Evolutionary conservation across 139 green algal genomes (phyloP), one percentile per base, ranked within the genome.

Genomic region (Raphidocelis subcapitata): DNA sequence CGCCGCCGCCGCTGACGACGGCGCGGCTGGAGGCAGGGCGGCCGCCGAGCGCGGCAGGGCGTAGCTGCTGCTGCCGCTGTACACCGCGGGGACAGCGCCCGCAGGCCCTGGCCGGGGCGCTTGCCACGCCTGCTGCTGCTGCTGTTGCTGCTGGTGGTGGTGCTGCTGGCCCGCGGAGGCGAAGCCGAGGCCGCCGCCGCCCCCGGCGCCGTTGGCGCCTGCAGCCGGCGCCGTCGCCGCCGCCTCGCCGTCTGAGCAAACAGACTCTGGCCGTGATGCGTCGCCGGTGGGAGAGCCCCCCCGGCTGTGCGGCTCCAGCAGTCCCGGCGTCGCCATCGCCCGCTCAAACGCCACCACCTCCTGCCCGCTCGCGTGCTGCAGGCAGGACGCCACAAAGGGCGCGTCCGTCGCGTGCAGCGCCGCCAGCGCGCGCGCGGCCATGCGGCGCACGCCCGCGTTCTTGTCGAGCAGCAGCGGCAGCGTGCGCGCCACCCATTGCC

Each of bases 381-480:
- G n/a, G 10, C 56, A 67, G 2, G 63, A 51, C 54, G 65, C 37
- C 23, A 77, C 60, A 33, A 49, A 46, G 23, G 49, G 20, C 20
- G 63, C 35, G 52, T 74, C 73, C 5, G 62, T 74, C 54, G 29
- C 56, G 64, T 85, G 68, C 37, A 87, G 73, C 3, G 74, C 64
- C 2, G 44, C 62, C 31, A 89, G 47, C 0, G 79, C 77, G 0
- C 55, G 37, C 10, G 60, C 65, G 26, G 87, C 86, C 61, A 81
- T 74, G 23, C 73, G 61, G 3, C 87, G 74, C 2, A 92, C 72
- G 46, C 88, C 83, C 12, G 77, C 73, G 68, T 85, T 77, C 36
- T 86, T 86, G 75, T 92, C 83, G 5, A 66, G 51, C 41, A 80
- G 63, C 29, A 88, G 54, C 18, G 70, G 74, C 49, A 81, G 65